A percentile compares a stretch with the other conserved stretches of the same genome.
These are phyloP conservation scores for Agapanthus africanus DNA, from an alignment of 106 monocot species.

Conservation along the genomic window DNA sequence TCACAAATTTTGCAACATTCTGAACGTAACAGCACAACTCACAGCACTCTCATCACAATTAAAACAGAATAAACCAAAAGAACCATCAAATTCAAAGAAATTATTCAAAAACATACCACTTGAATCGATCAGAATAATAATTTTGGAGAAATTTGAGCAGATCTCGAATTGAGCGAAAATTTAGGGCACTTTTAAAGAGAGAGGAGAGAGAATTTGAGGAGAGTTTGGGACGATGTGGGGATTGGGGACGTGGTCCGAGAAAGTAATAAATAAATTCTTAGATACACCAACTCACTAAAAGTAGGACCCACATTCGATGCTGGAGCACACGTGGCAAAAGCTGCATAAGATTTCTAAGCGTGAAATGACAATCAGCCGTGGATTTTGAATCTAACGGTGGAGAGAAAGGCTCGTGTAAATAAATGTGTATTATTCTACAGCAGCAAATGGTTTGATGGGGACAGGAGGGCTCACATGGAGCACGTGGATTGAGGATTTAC, in stretches of 20 bases:
- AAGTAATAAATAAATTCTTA: not conserved
- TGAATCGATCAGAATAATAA: not conserved
- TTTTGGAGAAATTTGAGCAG: not conserved
- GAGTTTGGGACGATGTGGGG: not conserved
- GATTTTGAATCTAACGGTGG: not conserved
- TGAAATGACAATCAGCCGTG: not conserved
- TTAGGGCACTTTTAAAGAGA: not conserved
- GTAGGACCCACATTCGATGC: not conserved
- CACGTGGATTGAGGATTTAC: not conserved
- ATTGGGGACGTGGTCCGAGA: no score
- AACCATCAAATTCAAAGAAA: not conserved
- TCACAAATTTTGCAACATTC: not conserved
- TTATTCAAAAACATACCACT: not conserved
- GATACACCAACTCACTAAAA: not conserved
- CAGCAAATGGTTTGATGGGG: not conserved
- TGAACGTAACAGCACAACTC: not conserved
- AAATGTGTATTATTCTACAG: no score
- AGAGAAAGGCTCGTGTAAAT: not conserved
- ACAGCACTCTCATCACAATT: not conserved
- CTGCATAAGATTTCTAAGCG: not conserved
- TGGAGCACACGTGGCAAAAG: not conserved
- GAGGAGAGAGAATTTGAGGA: not conserved
- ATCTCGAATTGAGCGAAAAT: not conserved
- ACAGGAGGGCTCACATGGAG: not conserved
- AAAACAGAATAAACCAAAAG: not conserved